These are phyloP conservation scores for Puccinia hordei DNA, from an alignment of 1,284 basidiomycete species.

Conservation along the genomic window DNA sequence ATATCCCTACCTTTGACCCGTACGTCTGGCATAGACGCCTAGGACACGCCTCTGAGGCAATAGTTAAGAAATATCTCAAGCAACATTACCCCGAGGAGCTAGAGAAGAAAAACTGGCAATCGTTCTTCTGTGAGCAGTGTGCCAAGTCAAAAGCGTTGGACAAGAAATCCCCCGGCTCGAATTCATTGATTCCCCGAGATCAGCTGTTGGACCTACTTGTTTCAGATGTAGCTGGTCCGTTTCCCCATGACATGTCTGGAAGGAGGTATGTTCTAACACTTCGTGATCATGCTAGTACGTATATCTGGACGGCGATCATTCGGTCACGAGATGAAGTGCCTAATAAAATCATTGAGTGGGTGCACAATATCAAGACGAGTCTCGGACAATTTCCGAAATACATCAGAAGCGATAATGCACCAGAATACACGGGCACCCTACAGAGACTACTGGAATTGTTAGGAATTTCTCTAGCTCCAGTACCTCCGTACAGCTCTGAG, in stretches of 20 bases:
- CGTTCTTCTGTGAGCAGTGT: constrained; percentile 7
- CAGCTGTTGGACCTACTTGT: constrained; percentile 4
- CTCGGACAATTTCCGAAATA: not conserved
- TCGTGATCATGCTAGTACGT: constrained; percentile 8
- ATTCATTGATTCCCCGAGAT: not conserved
- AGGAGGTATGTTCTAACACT: not conserved
- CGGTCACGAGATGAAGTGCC: not conserved
- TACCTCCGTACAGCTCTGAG: not conserved
- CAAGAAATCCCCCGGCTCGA: not conserved
- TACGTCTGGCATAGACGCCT: not conserved
- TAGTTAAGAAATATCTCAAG: not conserved
- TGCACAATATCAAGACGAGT: not conserved
- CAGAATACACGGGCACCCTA: not conserved
- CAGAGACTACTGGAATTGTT: not conserved
- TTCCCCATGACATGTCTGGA: not conserved
- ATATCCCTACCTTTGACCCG: not conserved
- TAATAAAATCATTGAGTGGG: not conserved
- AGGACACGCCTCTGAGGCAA: not conserved
- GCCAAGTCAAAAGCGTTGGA: not conserved
- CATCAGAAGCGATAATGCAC: constrained; percentile 8
- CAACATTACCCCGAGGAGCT: not conserved
- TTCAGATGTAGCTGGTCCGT: not conserved
- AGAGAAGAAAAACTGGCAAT: not conserved
- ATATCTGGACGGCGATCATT: not conserved
- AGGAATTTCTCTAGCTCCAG: not conserved